Evolutionary conservation across 2,329 filamentous ascomycete genomes (phyloP), one percentile per base, ranked within the genome.

Genomic region (Tolypocladium paradoxum): DNA sequence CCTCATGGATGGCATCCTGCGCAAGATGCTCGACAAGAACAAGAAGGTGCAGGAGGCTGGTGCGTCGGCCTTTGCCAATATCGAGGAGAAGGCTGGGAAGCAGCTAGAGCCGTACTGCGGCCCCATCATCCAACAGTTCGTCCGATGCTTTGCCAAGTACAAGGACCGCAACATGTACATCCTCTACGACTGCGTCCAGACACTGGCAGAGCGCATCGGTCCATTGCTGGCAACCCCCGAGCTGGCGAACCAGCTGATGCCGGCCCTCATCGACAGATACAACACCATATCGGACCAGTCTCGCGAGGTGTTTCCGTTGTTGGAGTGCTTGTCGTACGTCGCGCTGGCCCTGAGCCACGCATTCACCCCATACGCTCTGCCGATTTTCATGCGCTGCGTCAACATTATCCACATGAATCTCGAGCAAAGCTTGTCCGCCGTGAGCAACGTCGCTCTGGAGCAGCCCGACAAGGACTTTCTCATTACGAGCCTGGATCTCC

Each of bases 81-180:
- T 99, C 9, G 93, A 97, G 69, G 93, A 97, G 68, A 95, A 95
- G 68, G 88, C 93, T 0, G 89, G 89, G 54, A 83, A 83, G 57
- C 79, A 85, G 56, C 73, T 99, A 43, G 83, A 85, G 58, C 89
- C 89, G 0, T 99, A 96, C 71, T 91, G 89, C 62, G 80, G 85
- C 31, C 88, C 91, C 29, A 97, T 99, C 62, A 82, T 97, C 51
- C 85, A 85, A 56, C 93, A 97, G 67, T 97, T 92, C 64, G 90
- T 96, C 51, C 78, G 81, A 56, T 99, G 93, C 70, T 99, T 99
- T 70, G 81, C 77, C 51, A 90, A 88, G 70, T 99, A 97, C 81
- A 97, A 99, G 77, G 92, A 97, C 70, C 86, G 90, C 64, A 99
- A 99, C 73, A 96, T 97, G 83, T 96, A 95, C 73, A 95, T 97